Base-by-base conservation (phyloP, 2,329 filamentous ascomycete species). In the Hypoxylon sp. region DNA sequence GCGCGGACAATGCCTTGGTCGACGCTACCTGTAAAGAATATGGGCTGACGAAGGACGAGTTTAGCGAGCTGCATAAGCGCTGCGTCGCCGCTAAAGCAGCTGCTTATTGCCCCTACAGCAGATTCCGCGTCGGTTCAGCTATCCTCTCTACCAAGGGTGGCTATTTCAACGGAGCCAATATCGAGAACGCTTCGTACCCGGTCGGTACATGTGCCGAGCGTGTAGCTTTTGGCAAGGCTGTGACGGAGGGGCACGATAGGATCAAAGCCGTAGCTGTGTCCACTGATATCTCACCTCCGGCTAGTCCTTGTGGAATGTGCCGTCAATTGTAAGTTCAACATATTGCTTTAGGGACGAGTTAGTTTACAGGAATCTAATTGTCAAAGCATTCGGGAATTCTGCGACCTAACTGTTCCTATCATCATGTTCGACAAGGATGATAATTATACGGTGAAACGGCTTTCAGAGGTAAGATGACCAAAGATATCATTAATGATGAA, bases 201-300 rank as follows among this genome's bases (percentile, higher is more conserved):
- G 95, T 98, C 5, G 94, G 94, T n/a, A 97, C 93, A 2, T 98
- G 96, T 80, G 96, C 96, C 13, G 96, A 99, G 86, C 86, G 95
- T 65, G 93, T 95, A n/a, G 94, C 93, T 1, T 86, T 98, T 72
- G 92, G 89, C 6, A 94, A 90, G 42, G 95, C 95, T 22, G 88
- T 98, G 4, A 87, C 89, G 6, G 82, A 82, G 57, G 87, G 88
- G 2, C 81, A 87, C 72, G 81, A 80, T 35, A 76, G 74, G 31
- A 93, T 97, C 82, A 90, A 89, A 76, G 95, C 95, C 20, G 81
- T 99, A 22, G 95, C 92, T 14, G 94, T 99, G 3, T 88, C 92
- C 6, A 97, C 95, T 5, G 92, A 98, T 78, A 91, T 92, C 46
- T 82, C 81, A 33, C 88, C 89, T 31, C 89, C 90, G 3, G 87